Evolutionary conservation across 1,284 basidiomycete genomes (phyloP).

Genomic region (Somion occarium): DNA sequence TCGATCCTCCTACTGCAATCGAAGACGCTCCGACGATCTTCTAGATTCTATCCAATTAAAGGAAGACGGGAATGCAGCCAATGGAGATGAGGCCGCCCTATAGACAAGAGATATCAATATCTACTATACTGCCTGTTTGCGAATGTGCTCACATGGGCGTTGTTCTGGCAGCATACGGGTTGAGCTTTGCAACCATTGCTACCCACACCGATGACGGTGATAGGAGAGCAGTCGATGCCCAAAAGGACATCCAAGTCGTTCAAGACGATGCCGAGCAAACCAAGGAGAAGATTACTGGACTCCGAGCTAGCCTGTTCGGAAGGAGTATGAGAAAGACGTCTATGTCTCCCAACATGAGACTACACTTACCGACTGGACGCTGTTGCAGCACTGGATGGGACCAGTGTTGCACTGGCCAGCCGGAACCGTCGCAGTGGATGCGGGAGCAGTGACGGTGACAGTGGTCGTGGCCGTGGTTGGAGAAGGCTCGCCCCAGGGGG

Average conservation of each 20-base stretch:
- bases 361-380: background rate
- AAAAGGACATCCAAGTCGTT: constrained; percentile 11
- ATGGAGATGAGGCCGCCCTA: constrained; percentile 5
- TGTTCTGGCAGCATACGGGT: constrained; percentile 8
- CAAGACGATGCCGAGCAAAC: constrained; percentile 11
- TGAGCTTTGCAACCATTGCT: constrained; percentile 4
- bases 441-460: background rate
- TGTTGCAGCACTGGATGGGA: constrained; percentile 8
- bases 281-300: background rate
- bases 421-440: background rate
- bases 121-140: background rate
- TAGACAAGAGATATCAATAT: background rate
- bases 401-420: constrained; percentile 6
- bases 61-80: constrained; percentile 7
- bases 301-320: background rate
- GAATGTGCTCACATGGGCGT: background rate
- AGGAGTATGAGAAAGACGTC: background rate
- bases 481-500: constrained; percentile 1
- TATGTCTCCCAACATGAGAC: constrained; percentile 1
- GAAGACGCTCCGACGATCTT: too few species aligned
- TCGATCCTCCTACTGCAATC: too few species aligned
- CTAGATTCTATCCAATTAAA: constrained; percentile 14
- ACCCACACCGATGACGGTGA: constrained; percentile 13
- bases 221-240: constrained; percentile 16
- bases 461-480: background rate